A percentile compares a stretch with the other conserved stretches of the same genome.
Evolutionary conservation across 805 yeast genomes (phyloP).

Genomic region (Starmera dryadoides): DNA sequence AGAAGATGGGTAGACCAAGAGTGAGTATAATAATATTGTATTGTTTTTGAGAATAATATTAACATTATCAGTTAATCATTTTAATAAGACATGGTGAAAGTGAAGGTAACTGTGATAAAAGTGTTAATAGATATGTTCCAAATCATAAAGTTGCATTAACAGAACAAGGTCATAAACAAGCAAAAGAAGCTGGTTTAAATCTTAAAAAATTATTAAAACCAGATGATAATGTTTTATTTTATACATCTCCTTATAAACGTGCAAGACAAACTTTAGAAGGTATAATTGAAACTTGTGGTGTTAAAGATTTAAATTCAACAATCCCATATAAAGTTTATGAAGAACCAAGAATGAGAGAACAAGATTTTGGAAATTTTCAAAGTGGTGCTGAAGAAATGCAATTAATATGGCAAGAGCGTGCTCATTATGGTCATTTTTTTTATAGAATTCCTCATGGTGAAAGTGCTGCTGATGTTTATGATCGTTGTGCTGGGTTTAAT

Average conservation of each 20-base stretch:
- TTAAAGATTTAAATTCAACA: constrained; percentile 30
- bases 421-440: constrained; percentile 82
- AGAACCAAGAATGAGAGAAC: constrained; percentile 90
- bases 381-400: constrained; percentile 71
- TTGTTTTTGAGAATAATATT: not conserved
- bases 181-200: constrained; percentile 51
- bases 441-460: constrained; percentile 91
- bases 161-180: constrained; percentile 58
- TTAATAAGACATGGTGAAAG: constrained; percentile 90
- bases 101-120: constrained; percentile 81
- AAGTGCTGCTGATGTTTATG: constrained; percentile 93
- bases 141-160: constrained; percentile 80
- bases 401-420: constrained; percentile 74
- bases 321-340: constrained; percentile 57
- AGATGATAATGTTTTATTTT: constrained; percentile 62
- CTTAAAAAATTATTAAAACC: constrained; percentile 32
- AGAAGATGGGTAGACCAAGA: constrained; percentile 34
- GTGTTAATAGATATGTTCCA: constrained; percentile 69
- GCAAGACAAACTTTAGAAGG: constrained; percentile 81
- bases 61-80: constrained; percentile 41
- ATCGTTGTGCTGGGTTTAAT: constrained; percentile 83
- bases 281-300: constrained; percentile 52
- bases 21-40: constrained; percentile 19
- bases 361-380: constrained; percentile 93
- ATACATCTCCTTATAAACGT: constrained; percentile 80